A percentile compares a stretch with the other conserved stretches of the same genome.
These are phyloP conservation scores for Glycyrrhiza uralensis DNA, from an alignment of 306 rosid genomes.

Conservation along the genomic window DNA sequence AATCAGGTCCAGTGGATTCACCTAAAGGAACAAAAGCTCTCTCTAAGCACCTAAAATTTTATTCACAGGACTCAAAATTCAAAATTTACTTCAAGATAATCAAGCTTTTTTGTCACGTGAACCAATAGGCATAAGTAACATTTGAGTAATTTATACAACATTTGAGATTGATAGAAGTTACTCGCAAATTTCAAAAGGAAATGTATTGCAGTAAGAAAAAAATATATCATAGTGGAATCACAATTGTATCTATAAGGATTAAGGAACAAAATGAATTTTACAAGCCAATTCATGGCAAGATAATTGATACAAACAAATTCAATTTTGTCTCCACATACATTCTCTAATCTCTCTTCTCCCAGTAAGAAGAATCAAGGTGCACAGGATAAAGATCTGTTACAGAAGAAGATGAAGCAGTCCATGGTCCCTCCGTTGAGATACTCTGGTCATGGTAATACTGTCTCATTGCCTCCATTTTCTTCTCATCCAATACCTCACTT, in stretches of 20 bases:
- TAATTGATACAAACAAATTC: neutral
- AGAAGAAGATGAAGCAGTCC: conserved; percentile 28
- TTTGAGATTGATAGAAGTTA: no score
- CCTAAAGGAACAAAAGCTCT: no score
- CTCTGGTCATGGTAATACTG: neutral
- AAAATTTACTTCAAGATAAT: no score
- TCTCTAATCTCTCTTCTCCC: conserved; percentile 13
- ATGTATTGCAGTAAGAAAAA: no score
- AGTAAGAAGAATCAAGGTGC: conserved; percentile 26
- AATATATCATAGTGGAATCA: no score
- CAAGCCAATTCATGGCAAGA: neutral
- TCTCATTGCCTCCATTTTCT: conserved; percentile 23
- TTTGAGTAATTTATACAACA: no score
- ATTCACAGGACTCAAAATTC: no score
- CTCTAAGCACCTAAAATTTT: no score
- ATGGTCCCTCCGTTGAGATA: conserved; percentile 8
- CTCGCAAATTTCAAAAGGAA: no score
- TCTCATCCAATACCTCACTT: conserved; percentile 27
- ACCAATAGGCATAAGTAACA: no score
- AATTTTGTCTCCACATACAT: neutral
- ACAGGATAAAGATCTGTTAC: conserved; percentile 23
- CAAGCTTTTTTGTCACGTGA: no score
- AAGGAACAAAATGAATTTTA: neutral
- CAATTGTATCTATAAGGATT: neutral
- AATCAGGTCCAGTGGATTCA: no score